Conservation (phyloP, 163 green algal genomes). For the Chloromonas sp. region DNA sequence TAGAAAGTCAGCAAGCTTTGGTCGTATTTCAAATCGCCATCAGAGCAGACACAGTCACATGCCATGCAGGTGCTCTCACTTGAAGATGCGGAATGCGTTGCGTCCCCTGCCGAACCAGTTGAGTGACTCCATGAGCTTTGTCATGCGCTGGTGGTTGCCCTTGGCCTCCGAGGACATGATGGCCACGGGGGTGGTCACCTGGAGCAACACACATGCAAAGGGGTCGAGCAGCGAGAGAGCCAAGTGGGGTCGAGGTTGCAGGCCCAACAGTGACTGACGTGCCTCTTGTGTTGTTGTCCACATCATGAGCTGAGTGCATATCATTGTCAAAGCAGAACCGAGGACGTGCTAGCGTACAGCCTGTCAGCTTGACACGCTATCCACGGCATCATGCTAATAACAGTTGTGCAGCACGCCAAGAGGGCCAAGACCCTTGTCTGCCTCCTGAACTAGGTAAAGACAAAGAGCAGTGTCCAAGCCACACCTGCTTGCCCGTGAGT, state of each 20-base stretch:
- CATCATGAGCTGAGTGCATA: too few species aligned
- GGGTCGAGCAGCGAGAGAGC: background rate
- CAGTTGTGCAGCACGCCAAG: too few species aligned
- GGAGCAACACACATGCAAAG: constrained; percentile 9
- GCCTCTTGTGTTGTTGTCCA: too few species aligned
- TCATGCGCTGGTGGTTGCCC: constrained; percentile 84
- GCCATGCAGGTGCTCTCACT: constrained; percentile 4
- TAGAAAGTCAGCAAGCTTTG: too few species aligned
- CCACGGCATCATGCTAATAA: too few species aligned
- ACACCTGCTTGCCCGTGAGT: constrained; percentile 60
- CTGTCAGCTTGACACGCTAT: too few species aligned
- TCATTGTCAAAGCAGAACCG: too few species aligned
- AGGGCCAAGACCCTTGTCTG: too few species aligned
- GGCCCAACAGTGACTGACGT: background rate
- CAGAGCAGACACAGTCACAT: too few species aligned
- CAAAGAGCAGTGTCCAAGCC: background rate
- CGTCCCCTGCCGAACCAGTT: constrained; percentile 77
- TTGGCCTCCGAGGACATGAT: constrained; percentile 98
- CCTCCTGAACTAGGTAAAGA: too few species aligned
- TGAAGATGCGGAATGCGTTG: constrained; percentile 80
- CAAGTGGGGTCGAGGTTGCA: background rate
- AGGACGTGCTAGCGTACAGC: too few species aligned
- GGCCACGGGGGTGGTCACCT: constrained; percentile 84
- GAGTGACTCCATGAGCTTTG: constrained; percentile 54
- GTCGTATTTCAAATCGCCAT: too few species aligned